Conservation (phyloP, 2,329 filamentous ascomycete genomes). For the Uncinocarpus reesii region DNA sequence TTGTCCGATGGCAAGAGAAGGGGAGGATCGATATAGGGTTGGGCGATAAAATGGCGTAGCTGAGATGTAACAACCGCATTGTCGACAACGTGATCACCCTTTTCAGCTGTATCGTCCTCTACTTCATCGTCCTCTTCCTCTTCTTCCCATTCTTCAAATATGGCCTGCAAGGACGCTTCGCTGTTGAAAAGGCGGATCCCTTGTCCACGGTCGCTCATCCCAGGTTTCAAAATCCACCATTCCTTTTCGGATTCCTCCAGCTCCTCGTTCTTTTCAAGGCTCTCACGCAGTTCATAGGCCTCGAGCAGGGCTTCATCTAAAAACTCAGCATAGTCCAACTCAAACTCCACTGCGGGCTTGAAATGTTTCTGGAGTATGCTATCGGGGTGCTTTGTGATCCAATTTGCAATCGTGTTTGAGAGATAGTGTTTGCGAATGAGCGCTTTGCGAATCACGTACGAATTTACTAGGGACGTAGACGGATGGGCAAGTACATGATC, state of each 20-base stretch:
- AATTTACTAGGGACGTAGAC: slow-evolving; percentile 60
- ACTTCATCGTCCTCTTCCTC: slow-evolving; percentile 55
- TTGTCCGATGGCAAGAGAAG: slow-evolving; percentile 57
- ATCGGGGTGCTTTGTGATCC: slow-evolving; percentile 71
- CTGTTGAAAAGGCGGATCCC: slow-evolving; percentile 83
- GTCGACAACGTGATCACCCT: slow-evolving; percentile 8
- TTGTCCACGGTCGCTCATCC: slow-evolving; percentile 93
- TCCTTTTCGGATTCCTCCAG: slow-evolving; percentile 55
- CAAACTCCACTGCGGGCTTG: slow-evolving; percentile 72
- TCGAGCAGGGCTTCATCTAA: slow-evolving; percentile 87
- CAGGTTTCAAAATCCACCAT: slow-evolving; percentile 98
- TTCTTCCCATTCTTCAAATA: slow-evolving; percentile 87
- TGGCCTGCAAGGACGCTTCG: slow-evolving; percentile 68
- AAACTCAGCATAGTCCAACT: slow-evolving; percentile 94
- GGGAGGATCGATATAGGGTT: slow-evolving; percentile 86
- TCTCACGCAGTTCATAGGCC: slow-evolving; percentile 74
- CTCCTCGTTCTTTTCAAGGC: slow-evolving; percentile 58
- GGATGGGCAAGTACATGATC: slow-evolving; percentile 57
- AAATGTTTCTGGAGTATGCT: slow-evolving; percentile 61
- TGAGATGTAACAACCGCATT: slow-evolving; percentile 69
- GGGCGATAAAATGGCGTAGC: slow-evolving; percentile 88
- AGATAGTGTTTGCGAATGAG: slow-evolving; percentile 95
- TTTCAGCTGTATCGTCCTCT: slow-evolving; percentile 41
- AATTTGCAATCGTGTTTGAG: slow-evolving; percentile 69
- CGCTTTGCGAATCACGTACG: slow-evolving; percentile 91